Evolutionary conservation across 2,329 filamentous ascomycete species (phyloP).

Genomic region (Penicillium paneum): DNA sequence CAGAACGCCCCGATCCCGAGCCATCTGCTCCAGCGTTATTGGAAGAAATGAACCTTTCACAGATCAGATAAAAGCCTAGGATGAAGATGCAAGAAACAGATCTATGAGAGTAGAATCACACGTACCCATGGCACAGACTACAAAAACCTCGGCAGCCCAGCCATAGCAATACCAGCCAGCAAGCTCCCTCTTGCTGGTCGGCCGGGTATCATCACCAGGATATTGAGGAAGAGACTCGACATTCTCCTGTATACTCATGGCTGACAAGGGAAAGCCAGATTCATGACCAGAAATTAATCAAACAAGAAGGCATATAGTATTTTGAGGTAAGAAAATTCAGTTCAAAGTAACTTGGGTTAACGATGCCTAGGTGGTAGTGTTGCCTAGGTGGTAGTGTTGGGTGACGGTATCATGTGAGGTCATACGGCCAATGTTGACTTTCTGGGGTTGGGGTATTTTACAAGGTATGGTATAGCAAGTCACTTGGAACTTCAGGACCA

Average conservation of each 20-base stretch:
- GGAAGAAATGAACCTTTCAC: constrained; percentile 82
- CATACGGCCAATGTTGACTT: constrained; percentile 4
- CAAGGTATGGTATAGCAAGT: not conserved
- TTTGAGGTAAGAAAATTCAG: not conserved
- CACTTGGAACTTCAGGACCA: not conserved
- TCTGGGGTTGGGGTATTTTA: not conserved
- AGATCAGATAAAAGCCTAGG: constrained; percentile 15
- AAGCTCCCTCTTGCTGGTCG: constrained; percentile 83
- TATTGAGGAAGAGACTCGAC: constrained; percentile 55
- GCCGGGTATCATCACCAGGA: constrained; percentile 79
- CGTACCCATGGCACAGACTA: constrained; percentile 76
- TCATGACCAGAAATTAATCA: not conserved
- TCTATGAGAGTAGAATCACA: not conserved
- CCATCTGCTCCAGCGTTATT: constrained; percentile 89
- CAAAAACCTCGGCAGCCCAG: constrained; percentile 94
- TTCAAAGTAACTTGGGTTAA: not conserved
- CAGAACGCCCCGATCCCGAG: constrained; percentile 85
- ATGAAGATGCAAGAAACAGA: not conserved
- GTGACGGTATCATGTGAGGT: constrained; percentile 14
- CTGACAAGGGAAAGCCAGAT: not conserved
- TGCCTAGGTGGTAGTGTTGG: not conserved
- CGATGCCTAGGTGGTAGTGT: not conserved
- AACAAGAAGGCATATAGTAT: not conserved
- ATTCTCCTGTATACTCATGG: constrained; percentile 13
- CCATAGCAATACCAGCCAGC: constrained; percentile 94